Conservation (phyloP, 1,284 basidiomycete genomes). For the Pseudozyma pruni region DNA sequence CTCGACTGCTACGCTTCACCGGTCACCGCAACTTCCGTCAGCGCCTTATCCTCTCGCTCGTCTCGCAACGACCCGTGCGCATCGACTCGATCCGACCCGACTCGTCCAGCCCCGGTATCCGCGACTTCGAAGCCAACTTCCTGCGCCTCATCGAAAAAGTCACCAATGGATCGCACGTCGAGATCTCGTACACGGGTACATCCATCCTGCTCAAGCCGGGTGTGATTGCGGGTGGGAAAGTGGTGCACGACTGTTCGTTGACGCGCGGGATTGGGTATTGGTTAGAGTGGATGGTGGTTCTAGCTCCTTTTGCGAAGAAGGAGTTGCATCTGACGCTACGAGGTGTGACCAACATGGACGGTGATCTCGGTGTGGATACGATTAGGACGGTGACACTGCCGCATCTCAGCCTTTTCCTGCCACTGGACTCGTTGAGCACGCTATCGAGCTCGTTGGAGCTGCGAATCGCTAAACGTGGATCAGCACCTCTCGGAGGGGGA, state of each 20-base stretch:
- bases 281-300: slow-evolving; percentile 86
- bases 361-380: slow-evolving; percentile 75
- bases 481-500: slow-evolving; percentile 90
- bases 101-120: slow-evolving; percentile 91
- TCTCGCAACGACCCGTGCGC: slow-evolving; percentile 85
- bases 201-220: slow-evolving; percentile 83
- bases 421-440: slow-evolving; percentile 33
- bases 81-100: slow-evolving; percentile 90
- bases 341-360: slow-evolving; percentile 85
- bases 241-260: slow-evolving; percentile 86
- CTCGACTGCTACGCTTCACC: slow-evolving; percentile 72
- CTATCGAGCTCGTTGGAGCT: slow-evolving; percentile 64
- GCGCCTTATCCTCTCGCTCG: slow-evolving; percentile 84
- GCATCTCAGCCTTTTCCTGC: slow-evolving; percentile 82
- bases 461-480: slow-evolving; percentile 90
- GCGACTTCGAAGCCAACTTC: slow-evolving; percentile 93
- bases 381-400: slow-evolving; percentile 92
- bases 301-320: slow-evolving; percentile 93
- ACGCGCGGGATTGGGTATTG: slow-evolving; percentile 92
- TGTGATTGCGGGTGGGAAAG: slow-evolving; percentile 82
- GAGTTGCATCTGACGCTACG: slow-evolving; percentile 82
- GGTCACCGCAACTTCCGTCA: slow-evolving; percentile 86
- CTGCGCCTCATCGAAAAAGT: slow-evolving; percentile 88
- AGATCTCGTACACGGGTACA: slow-evolving; percentile 86
- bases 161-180: slow-evolving; percentile 93